A percentile compares a stretch with the other conserved stretches of the same genome.
Conservation (phyloP, 306 rosid species). For the Cyamopsis tetragonoloba region DNA sequence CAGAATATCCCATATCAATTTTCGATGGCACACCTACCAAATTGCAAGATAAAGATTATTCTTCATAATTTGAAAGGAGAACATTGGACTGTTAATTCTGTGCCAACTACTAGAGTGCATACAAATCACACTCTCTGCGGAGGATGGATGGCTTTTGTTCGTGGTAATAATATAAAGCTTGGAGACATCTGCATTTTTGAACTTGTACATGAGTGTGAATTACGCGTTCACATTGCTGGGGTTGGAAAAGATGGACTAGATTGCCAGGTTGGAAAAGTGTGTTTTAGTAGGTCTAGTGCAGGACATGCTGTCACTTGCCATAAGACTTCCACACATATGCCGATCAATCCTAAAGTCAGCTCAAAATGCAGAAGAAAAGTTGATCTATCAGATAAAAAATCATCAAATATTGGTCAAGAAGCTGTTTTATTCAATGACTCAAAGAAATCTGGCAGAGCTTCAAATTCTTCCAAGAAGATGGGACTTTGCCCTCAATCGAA, state of each 20-base stretch:
- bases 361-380: slow-evolving; percentile 50
- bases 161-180: slow-evolving; percentile 64
- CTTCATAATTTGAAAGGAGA: slow-evolving; percentile 87
- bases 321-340: slow-evolving; percentile 40
- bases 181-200: slow-evolving; percentile 92
- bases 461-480: slow-evolving; percentile 48
- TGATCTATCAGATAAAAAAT: slow-evolving; percentile 47
- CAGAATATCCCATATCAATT: slow-evolving; percentile 89
- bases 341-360: slow-evolving; percentile 44
- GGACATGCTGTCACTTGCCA: slow-evolving; percentile 42
- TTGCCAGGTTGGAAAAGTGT: slow-evolving; percentile 51
- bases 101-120: slow-evolving; percentile 84
- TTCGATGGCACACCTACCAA: slow-evolving; percentile 87
- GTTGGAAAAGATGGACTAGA: slow-evolving; percentile 51
- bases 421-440: slow-evolving; percentile 44
- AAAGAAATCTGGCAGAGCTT: slow-evolving; percentile 51
- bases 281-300: slow-evolving; percentile 34
- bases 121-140: slow-evolving; percentile 95
- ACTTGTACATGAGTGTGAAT: slow-evolving; percentile 75
- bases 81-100: slow-evolving; percentile 88
- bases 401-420: slow-evolving; percentile 49
- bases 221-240: slow-evolving; percentile 58
- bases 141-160: slow-evolving; percentile 97
- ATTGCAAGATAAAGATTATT: slow-evolving; percentile 69
- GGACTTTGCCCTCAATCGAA: slow-evolving; percentile 55